phyloP scores from a whole-genome alignment of 306 rosid genomes.

The Pyrus betulifolia region DNA sequence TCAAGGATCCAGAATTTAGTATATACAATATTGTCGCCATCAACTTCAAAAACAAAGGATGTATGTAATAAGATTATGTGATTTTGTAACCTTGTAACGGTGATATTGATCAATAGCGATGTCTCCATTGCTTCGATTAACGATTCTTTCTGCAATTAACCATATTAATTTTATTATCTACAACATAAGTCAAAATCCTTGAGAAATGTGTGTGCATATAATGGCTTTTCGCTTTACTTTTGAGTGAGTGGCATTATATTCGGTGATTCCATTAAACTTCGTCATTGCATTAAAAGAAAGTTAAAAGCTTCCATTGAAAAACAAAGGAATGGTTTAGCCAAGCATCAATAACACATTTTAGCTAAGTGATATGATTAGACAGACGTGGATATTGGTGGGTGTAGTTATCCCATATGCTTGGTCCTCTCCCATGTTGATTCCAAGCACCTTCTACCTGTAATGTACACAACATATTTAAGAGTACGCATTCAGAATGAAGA shows the following conservation, averaged over 20 bases:
- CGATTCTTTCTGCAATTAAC: neutral
- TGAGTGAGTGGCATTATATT: too few relatives aligned
- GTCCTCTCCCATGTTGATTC: neutral
- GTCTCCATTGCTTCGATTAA: constrained; percentile 9
- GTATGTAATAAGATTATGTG: neutral
- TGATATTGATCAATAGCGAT: constrained; percentile 23
- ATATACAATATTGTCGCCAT: too few relatives aligned
- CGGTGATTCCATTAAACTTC: too few relatives aligned
- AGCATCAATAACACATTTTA: too few relatives aligned
- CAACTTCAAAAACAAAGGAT: too few relatives aligned
- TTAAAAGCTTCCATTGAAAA: too few relatives aligned
- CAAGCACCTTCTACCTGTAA: neutral
- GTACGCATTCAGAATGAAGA: neutral
- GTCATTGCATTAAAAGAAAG: too few relatives aligned
- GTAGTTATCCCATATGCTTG: neutral
- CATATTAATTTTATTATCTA: neutral
- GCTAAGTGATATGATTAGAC: neutral
- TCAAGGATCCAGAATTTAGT: neutral
- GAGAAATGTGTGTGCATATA: too few relatives aligned
- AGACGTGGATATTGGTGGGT: neutral
- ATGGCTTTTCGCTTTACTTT: too few relatives aligned
- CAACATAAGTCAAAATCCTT: too few relatives aligned
- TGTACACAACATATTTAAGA: neutral
- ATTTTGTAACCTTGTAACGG: neutral
- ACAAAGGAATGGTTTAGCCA: too few relatives aligned